Evolutionary conservation across 2,329 filamentous ascomycete species (phyloP).

Genomic region (Nemania serpens): DNA sequence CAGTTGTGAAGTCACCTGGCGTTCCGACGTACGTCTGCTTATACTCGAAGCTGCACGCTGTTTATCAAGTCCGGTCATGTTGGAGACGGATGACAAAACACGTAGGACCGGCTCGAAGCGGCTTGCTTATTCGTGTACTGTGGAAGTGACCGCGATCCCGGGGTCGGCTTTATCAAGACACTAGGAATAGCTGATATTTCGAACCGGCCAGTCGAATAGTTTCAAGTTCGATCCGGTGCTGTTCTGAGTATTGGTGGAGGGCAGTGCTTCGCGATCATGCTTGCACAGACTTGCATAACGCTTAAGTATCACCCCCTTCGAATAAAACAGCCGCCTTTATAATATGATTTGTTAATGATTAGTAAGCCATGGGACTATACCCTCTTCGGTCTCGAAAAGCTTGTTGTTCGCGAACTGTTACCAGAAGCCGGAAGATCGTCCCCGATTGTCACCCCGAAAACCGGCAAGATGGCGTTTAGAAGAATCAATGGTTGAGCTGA

Average conservation of each 20-base stretch:
- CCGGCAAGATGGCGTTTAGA: background rate
- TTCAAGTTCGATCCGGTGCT: background rate
- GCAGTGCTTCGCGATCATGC: constrained; percentile 23
- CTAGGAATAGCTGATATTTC: constrained; percentile 1
- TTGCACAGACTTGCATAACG: constrained; percentile 2
- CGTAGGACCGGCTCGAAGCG: background rate
- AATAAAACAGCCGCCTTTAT: background rate
- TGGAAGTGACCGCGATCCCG: background rate
- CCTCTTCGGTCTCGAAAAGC: constrained; percentile 4
- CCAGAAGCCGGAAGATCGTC: background rate
- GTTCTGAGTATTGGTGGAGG: background rate
- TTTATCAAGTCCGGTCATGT: too few relatives aligned
- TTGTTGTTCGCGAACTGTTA: constrained; percentile 8
- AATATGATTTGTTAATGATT: constrained; percentile 11
- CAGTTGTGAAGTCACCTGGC: background rate
- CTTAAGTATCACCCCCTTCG: background rate
- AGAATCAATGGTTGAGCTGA: constrained; percentile 11
- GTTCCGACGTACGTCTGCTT: too few relatives aligned
- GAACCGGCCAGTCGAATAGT: background rate
- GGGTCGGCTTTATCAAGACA: background rate
- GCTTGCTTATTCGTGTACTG: background rate
- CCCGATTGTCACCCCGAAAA: background rate
- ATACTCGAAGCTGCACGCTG: too few relatives aligned
- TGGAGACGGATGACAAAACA: background rate
- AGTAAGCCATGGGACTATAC: background rate